These are phyloP conservation scores for Kazachstania psychrophila DNA, from an alignment of 805 yeast genomes.

Conservation along the genomic window DNA sequence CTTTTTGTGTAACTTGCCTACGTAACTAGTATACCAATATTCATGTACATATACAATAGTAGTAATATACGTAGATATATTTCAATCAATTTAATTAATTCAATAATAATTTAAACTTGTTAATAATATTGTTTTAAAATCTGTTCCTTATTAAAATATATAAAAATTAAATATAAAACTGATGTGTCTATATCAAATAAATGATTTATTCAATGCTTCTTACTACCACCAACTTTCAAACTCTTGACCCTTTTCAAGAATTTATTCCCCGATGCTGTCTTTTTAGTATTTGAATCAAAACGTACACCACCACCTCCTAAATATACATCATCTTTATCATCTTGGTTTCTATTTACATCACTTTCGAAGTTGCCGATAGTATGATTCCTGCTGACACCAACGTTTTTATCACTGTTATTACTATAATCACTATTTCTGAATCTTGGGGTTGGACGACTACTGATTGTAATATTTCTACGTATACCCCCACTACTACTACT, in stretches of 20 bases:
- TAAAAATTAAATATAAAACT: too few relatives aligned
- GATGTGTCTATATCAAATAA: too few relatives aligned
- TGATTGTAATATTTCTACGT: conserved; percentile 11
- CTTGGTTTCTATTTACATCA: too few relatives aligned
- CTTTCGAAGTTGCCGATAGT: conserved; percentile 1
- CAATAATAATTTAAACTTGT: too few relatives aligned
- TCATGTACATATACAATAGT: not conserved
- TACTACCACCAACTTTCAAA: conserved; percentile 62
- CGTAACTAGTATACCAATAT: too few relatives aligned
- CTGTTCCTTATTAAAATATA: too few relatives aligned
- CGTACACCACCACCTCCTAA: conserved; percentile 19
- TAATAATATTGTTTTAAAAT: too few relatives aligned
- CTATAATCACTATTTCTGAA: not conserved
- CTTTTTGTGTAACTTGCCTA: too few relatives aligned
- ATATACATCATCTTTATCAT: conserved; percentile 27
- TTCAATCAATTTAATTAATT: too few relatives aligned
- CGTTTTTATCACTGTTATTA: not conserved
- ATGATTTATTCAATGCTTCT: too few relatives aligned
- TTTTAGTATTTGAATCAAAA: conserved; percentile 20
- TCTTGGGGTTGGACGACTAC: conserved; percentile 7
- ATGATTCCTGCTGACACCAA: not conserved
- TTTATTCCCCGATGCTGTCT: conserved; percentile 39
- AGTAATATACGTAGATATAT: too few relatives aligned
- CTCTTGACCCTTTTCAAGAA: conserved; percentile 81
- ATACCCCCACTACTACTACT: conserved; percentile 11